phyloP scores from a whole-genome alignment of 2,329 filamentous ascomycete species.

The Akanthomyces lecanii region DNA sequence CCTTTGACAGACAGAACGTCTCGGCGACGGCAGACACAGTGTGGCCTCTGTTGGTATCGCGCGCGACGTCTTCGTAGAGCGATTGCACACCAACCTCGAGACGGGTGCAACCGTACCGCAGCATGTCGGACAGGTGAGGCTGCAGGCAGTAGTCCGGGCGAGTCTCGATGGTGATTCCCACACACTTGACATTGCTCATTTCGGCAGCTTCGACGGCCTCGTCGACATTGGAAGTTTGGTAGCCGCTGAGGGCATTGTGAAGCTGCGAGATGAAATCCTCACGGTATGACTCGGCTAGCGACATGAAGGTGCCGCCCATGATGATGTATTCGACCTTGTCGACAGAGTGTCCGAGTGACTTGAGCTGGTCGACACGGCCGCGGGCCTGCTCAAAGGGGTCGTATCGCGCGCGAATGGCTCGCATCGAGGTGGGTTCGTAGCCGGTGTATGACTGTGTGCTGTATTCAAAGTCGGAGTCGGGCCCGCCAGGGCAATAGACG shows the following conservation, averaged over 20 bases:
- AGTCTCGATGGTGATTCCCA: constrained; percentile 98
- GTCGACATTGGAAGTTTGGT: constrained; percentile 89
- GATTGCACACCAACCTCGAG: constrained; percentile 95
- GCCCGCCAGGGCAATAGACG: constrained; percentile 95
- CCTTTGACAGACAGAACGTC: constrained; percentile 95
- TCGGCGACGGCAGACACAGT: constrained; percentile 93
- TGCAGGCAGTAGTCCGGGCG: constrained; percentile 94
- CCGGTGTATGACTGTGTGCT: constrained; percentile 98
- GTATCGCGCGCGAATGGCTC: constrained; percentile 92
- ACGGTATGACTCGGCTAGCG: constrained; percentile 79
- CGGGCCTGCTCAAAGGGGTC: constrained; percentile 97
- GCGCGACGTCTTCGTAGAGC: constrained; percentile 95
- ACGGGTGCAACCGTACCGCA: constrained; percentile 94
- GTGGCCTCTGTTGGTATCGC: constrained; percentile 94
- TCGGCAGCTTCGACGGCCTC: constrained; percentile 92
- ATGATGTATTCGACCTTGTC: constrained; percentile 99
- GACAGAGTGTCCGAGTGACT: constrained; percentile 90
- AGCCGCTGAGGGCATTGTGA: constrained; percentile 94
- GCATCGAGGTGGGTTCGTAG: constrained; percentile 98
- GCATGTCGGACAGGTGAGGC: constrained; percentile 91
- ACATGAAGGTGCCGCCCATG: constrained; percentile 99
- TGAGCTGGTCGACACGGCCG: constrained; percentile 93
- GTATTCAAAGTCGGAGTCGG: constrained; percentile 98
- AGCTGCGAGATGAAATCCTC: constrained; percentile 93
- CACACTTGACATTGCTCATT: constrained; percentile 96